Evolutionary conservation across 495 filamentous ascomycete genomes (phyloP).

Genomic region (Lichenothelia convexa): DNA sequence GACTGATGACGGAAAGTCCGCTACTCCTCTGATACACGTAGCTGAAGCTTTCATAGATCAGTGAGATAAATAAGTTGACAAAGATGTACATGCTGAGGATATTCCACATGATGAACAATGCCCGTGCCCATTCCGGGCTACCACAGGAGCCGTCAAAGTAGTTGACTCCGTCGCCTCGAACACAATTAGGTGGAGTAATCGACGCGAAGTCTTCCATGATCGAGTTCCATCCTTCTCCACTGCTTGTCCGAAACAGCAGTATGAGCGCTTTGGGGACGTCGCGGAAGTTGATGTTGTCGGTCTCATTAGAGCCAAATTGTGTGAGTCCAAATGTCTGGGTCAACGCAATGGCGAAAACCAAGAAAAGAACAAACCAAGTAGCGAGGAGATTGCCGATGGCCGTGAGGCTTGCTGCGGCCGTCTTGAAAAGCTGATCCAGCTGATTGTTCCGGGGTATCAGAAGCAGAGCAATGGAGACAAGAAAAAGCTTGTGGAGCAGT

Average conservation of each 20-base stretch:
- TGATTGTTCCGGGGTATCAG: conserved; percentile 95
- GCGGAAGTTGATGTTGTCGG: conserved; percentile 76
- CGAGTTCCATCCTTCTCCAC: conserved; percentile 89
- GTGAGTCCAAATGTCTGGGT: conserved; percentile 96
- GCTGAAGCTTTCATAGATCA: conserved; percentile 98
- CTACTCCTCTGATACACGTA: conserved; percentile 97
- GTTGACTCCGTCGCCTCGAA: conserved; percentile 30
- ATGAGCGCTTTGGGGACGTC: conserved; percentile 87
- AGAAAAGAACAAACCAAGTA: conserved; percentile 92
- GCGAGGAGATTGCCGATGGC: conserved; percentile 84
- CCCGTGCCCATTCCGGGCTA: conserved; percentile 66
- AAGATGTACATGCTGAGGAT: conserved; percentile 99
- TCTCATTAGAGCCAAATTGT: conserved; percentile 56
- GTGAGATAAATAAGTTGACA: conserved; percentile 90
- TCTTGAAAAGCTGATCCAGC: conserved; percentile 97
- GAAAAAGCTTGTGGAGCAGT: conserved; percentile 78
- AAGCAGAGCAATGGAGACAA: conserved; percentile 77
- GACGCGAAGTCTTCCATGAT: conserved; percentile 92
- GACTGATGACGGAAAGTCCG: conserved; percentile 60
- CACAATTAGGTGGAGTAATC: conserved; percentile 55
- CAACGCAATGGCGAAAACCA: conserved; percentile 89
- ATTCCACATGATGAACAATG: conserved; percentile 91
- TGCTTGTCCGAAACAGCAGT: conserved; percentile 78
- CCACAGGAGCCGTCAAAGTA: conserved; percentile 89
- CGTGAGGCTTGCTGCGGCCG: conserved; percentile 83